These are phyloP conservation scores for Rhodamnia rubescens DNA, from an alignment of 345 rosid species.

Conservation along the genomic window DNA sequence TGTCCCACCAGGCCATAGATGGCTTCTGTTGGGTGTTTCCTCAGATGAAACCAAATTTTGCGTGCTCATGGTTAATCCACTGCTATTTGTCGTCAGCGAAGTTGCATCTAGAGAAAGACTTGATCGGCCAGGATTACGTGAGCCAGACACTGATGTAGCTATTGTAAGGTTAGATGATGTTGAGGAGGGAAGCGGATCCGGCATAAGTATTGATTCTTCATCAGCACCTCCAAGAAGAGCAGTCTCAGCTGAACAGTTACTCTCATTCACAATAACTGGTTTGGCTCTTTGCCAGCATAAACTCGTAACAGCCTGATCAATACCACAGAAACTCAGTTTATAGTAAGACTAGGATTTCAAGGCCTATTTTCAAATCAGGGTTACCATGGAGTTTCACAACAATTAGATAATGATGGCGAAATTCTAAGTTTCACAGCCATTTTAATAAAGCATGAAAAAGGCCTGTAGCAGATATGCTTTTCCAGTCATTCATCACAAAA, in stretches of 20 bases:
- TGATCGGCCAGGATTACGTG: constrained; percentile 28
- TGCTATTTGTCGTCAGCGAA: constrained; percentile 9
- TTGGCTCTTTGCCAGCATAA: constrained; percentile 98
- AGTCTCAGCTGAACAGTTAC: constrained; percentile 63
- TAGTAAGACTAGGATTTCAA: neutral
- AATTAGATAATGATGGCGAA: neutral
- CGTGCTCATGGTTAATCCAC: constrained; percentile 28
- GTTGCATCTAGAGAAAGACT: constrained; percentile 27
- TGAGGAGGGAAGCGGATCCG: constrained; percentile 85
- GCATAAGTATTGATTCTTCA: constrained; percentile 91
- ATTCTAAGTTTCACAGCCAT: neutral
- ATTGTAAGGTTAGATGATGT: constrained; percentile 44
- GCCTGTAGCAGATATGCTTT: neutral
- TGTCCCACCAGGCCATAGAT: constrained; percentile 61
- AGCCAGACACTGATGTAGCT: constrained; percentile 35
- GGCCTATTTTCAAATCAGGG: neutral
- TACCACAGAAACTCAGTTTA: constrained; percentile 9
- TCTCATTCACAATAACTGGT: constrained; percentile 75
- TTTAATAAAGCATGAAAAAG: neutral
- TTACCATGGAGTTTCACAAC: neutral
- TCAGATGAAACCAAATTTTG: constrained; percentile 33
- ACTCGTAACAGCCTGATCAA: constrained; percentile 79
- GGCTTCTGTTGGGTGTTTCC: constrained; percentile 59
- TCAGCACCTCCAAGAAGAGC: constrained; percentile 85
- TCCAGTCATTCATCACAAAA: neutral